A percentile compares a stretch with the other conserved stretches of the same genome.
These are phyloP conservation scores for Crithidia brevicula DNA, from an alignment of 208 protist genomes.

Conservation along the genomic window DNA sequence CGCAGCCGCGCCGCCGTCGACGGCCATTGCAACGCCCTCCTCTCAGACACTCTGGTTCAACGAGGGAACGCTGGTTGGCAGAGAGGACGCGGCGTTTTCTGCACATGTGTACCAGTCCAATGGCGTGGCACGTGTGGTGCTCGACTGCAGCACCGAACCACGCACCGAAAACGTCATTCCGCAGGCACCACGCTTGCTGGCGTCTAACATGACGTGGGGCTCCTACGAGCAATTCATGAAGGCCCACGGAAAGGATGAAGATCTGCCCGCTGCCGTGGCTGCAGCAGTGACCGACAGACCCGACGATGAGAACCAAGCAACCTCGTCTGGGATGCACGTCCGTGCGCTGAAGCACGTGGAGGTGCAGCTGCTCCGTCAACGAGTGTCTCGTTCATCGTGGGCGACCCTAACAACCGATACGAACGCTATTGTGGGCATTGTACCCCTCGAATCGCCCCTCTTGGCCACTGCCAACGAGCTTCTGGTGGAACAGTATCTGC, in stretches of 20 bases:
- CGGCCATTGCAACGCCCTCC: not conserved
- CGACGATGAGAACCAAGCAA: too few relatives aligned
- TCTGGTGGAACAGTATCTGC: slow-evolving; percentile 33
- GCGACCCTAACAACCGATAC: not conserved
- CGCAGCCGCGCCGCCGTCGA: too few relatives aligned
- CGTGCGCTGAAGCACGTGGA: slow-evolving; percentile 21
- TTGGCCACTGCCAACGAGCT: slow-evolving; percentile 36
- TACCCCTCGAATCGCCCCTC: slow-evolving; percentile 23
- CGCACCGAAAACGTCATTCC: not conserved
- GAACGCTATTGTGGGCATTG: slow-evolving; percentile 17
- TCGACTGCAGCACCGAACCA: not conserved
- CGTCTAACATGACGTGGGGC: slow-evolving; percentile 13
- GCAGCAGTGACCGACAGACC: too few relatives aligned
- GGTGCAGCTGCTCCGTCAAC: slow-evolving; percentile 39
- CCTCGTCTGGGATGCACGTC: not conserved
- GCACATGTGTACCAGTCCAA: slow-evolving; percentile 5
- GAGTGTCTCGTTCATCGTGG: slow-evolving; percentile 23
- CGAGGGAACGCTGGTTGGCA: not conserved
- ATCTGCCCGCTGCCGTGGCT: not conserved
- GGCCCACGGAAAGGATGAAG: not conserved
- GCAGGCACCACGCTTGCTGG: slow-evolving; percentile 20
- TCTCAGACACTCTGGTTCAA: slow-evolving; percentile 6
- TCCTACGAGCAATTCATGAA: slow-evolving; percentile 9
- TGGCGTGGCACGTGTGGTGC: slow-evolving; percentile 20
- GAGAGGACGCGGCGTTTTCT: too few relatives aligned